Evolutionary conservation across 2,329 filamentous ascomycete species (phyloP), one percentile per base, ranked within the genome.

Genomic region (Botrytis medusae): DNA sequence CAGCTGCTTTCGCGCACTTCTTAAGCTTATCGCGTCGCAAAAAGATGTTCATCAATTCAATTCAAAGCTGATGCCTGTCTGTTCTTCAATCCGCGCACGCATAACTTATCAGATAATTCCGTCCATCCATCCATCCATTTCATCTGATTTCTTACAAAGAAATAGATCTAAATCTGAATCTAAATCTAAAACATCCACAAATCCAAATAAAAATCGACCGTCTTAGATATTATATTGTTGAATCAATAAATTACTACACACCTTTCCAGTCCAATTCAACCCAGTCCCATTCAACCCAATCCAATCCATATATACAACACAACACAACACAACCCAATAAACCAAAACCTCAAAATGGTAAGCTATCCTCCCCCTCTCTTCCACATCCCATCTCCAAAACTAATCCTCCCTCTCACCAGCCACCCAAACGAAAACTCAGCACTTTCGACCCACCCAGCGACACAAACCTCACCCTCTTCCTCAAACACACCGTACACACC

Each of bases 401-500:
- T 65, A 14, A 72, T 37, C 14, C 16, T 22, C 20, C 32, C 67
- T 4, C 34, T 25, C 32, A 5, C n/a, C 51, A 72, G 70, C 46
- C 46, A 34, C 70, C 60, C 48, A 72, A 71, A 54, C 51, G 46
- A 2, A 46, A 44, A 14, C 2, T 25, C 46, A 67, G 22, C 46
- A 54, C 57, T 16, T 40, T 51, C 44, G 20, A 51, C 32, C 32
- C 32, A 22, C 34, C 20, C 48, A 34, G 25, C 48, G 48, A 51
- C 46, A 83, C 85, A n/a, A 84, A 87, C 77, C 85, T 88, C 78
- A 93, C 91, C 16, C 83, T 95, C 72, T 87, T 90, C 74, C 90
- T 95, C 83, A 94, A 93, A 82, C 87, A 92, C 80, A 90, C 91
- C 79, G 88, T 89, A 73, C 88, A 90, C 78, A 94, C 91, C 6